These are phyloP conservation scores for Suillus americanus DNA, from an alignment of 768 basidiomycete genomes.

Conservation along the genomic window DNA sequence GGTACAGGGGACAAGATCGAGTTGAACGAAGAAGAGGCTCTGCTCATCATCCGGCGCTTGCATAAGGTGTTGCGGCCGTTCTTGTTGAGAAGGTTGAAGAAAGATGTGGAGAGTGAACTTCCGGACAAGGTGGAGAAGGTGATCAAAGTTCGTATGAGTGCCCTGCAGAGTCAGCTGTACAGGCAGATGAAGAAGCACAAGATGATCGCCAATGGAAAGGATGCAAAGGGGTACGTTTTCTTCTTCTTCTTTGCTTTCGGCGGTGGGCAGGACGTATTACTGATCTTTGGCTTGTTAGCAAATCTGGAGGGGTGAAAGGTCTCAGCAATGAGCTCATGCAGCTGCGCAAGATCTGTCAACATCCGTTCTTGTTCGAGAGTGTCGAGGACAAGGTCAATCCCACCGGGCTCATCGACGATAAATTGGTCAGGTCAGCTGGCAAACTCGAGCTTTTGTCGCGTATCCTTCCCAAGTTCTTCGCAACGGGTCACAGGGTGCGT, in stretches of 20 bases:
- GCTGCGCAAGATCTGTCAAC: slow-evolving; percentile 96
- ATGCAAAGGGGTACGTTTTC: slow-evolving; percentile 66
- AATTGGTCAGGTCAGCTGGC: slow-evolving; percentile 82
- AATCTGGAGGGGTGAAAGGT: slow-evolving; percentile 79
- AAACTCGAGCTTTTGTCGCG: slow-evolving; percentile 92
- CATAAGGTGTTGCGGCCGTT: slow-evolving; percentile 97
- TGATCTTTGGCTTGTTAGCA: slow-evolving; percentile 39
- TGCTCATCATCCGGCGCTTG: slow-evolving; percentile 93
- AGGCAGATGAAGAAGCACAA: slow-evolving; percentile 99
- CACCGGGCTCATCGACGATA: slow-evolving; percentile 76
- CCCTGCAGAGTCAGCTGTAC: slow-evolving; percentile 88
- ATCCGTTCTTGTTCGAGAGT: slow-evolving; percentile 94
- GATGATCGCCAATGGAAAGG: slow-evolving; percentile 87
- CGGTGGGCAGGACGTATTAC: neutral
- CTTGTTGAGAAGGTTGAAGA: slow-evolving; percentile 89
- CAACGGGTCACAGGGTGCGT: slow-evolving; percentile 83
- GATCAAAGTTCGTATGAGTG: slow-evolving; percentile 94
- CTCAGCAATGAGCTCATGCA: slow-evolving; percentile 97
- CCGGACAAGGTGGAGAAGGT: slow-evolving; percentile 99
- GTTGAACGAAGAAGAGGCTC: slow-evolving; percentile 98
- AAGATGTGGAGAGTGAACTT: slow-evolving; percentile 93
- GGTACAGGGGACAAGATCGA: slow-evolving; percentile 98
- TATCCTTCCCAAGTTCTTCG: slow-evolving; percentile 93
- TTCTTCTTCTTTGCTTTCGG: too few species aligned
- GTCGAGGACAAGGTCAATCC: slow-evolving; percentile 95